phyloP scores from a whole-genome alignment of 1,284 basidiomycete species.

The Cutaneotrichosporon sp. region DNA sequence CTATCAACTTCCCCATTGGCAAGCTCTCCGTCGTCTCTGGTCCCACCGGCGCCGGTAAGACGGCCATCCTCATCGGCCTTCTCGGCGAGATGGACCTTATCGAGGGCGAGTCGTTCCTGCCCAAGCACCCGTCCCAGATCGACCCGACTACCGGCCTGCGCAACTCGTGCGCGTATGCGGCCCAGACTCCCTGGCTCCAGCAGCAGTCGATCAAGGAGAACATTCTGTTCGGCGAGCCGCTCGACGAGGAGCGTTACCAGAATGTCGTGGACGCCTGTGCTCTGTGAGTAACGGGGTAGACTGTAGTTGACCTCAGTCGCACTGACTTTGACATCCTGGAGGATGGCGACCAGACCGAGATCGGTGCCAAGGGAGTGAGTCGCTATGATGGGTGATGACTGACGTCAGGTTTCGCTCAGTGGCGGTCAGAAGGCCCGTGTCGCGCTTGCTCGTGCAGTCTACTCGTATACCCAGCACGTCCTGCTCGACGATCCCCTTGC shows the following conservation, averaged over 20 bases:
- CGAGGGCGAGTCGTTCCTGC: slow-evolving; percentile 62
- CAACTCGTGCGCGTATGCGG: slow-evolving; percentile 77
- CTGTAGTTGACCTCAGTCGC: slow-evolving; percentile 11
- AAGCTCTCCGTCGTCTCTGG: slow-evolving; percentile 69
- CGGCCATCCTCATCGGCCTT: slow-evolving; percentile 53
- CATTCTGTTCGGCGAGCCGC: slow-evolving; percentile 68
- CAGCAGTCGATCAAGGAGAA: slow-evolving; percentile 60
- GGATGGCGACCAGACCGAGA: slow-evolving; percentile 76
- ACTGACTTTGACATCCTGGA: slow-evolving; percentile 73
- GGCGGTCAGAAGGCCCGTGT: slow-evolving; percentile 81
- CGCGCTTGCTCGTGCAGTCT: slow-evolving; percentile 58
- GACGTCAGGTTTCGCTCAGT: slow-evolving; percentile 52
- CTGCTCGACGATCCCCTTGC: slow-evolving; percentile 86
- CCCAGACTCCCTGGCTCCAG: slow-evolving; percentile 82
- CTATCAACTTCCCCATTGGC: slow-evolving; percentile 68
- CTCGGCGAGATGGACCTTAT: slow-evolving; percentile 66
- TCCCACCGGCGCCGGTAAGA: slow-evolving; percentile 69
- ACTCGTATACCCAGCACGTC: slow-evolving; percentile 63
- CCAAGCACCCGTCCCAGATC: slow-evolving; percentile 64
- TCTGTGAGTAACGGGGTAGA: slow-evolving; percentile 54
- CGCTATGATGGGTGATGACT: background rate
- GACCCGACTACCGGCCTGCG: slow-evolving; percentile 64
- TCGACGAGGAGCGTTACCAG: slow-evolving; percentile 69
- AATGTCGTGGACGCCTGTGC: slow-evolving; percentile 78
- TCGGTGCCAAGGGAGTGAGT: slow-evolving; percentile 66